Conservation (phyloP, 192 early-diverging fungal genomes). For the Coemansia pectinata region DNA sequence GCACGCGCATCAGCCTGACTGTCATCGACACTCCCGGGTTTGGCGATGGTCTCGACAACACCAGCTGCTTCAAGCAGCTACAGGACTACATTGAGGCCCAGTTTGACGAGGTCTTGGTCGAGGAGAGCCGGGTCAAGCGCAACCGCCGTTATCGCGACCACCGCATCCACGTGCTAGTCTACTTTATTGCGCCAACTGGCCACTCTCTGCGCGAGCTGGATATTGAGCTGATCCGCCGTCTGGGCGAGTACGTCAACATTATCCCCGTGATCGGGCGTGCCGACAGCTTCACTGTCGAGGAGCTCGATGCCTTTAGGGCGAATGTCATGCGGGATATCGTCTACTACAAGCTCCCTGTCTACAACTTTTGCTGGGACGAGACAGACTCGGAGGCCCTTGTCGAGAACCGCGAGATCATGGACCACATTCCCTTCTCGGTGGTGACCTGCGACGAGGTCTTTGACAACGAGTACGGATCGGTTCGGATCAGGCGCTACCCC, state of each 20-base stretch:
- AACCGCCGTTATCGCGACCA: constrained; percentile 91
- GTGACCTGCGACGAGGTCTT: constrained; percentile 93
- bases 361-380: constrained; percentile 99
- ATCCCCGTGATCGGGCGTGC: constrained; percentile 94
- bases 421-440: constrained; percentile 90
- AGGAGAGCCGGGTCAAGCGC: constrained; percentile 83
- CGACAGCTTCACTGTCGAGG: constrained; percentile 95
- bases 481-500: constrained; percentile 92
- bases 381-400: constrained; percentile 96
- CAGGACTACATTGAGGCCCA: constrained; percentile 91
- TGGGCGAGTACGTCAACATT: constrained; percentile 91
- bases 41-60: constrained; percentile 96
- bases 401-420: constrained; percentile 94
- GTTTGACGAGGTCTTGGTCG: constrained; percentile 92
- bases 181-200: constrained; percentile 97
- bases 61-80: constrained; percentile 88
- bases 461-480: constrained; percentile 79
- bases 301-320: constrained; percentile 86
- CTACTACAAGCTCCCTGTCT: constrained; percentile 95
- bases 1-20: constrained; percentile 92
- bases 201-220: constrained; percentile 97
- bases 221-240: constrained; percentile 87
- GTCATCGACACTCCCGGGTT: constrained; percentile 99
- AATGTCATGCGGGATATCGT: constrained; percentile 97
- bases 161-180: constrained; percentile 93